Percentiles rank a stretch among this genome's conserved stretches.
phyloP scores from a whole-genome alignment of 148 eudicot species.

The Oxyria digyna region DNA sequence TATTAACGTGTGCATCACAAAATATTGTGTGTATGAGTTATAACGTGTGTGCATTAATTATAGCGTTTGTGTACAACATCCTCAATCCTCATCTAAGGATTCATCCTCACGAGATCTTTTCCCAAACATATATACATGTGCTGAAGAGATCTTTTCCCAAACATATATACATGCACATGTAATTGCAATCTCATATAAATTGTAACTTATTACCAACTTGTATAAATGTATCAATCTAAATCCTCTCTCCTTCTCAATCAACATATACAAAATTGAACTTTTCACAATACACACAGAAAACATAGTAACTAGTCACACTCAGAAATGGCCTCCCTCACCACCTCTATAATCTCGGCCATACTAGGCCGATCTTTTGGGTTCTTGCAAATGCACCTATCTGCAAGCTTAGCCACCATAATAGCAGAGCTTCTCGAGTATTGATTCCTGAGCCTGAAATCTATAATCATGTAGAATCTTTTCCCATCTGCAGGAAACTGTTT shows the following conservation, averaged over 20 bases:
- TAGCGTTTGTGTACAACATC: no score
- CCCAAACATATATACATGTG: no score
- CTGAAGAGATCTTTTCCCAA: no score
- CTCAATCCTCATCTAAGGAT: no score
- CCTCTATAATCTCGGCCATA: slow-evolving; percentile 28
- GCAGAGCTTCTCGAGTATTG: slow-evolving; percentile 23
- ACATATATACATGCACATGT: no score
- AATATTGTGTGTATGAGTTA: no score
- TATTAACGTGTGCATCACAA: no score
- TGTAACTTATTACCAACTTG: background rate
- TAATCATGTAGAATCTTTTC: slow-evolving; percentile 25
- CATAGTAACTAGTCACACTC: slow-evolving; percentile 1
- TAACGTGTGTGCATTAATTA: no score
- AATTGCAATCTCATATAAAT: no score
- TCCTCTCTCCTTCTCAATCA: background rate
- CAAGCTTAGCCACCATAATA: slow-evolving; percentile 26
- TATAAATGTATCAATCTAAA: background rate
- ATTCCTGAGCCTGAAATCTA: slow-evolving; percentile 26
- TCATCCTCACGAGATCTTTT: no score
- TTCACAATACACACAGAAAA: background rate
- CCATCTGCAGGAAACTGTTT: slow-evolving; percentile 33
- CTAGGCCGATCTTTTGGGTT: slow-evolving; percentile 25
- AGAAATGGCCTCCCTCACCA: slow-evolving; percentile 18
- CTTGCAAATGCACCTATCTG: slow-evolving; percentile 29
- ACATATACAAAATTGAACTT: background rate